Percentiles rank a stretch among this genome's conserved stretches.
Conservation (phyloP, 306 rosid genomes). For the Inga laurina region DNA sequence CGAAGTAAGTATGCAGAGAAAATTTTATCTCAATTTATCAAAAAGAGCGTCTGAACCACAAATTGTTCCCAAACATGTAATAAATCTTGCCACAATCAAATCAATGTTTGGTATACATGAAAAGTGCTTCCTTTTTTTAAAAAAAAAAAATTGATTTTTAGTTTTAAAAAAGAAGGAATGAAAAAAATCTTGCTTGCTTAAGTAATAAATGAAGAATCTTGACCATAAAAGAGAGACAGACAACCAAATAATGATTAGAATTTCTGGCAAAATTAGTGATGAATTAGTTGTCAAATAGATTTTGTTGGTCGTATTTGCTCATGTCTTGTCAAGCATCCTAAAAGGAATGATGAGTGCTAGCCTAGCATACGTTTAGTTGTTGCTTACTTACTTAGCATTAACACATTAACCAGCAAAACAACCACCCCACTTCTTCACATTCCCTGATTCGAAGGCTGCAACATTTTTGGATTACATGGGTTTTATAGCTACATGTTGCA, state of each 20-base stretch:
- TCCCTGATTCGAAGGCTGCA: not conserved
- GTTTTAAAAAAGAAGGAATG: not conserved
- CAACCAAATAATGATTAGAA: constrained; percentile 45
- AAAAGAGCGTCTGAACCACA: too few relatives aligned
- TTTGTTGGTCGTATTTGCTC: constrained; percentile 26
- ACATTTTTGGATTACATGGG: not conserved
- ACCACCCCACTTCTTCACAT: not conserved
- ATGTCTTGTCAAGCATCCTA: not conserved
- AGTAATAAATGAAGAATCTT: constrained; percentile 39
- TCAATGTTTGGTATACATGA: constrained; percentile 29
- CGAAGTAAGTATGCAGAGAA: too few relatives aligned
- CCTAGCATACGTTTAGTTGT: constrained; percentile 24
- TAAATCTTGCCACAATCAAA: not conserved
- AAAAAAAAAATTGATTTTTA: too few relatives aligned
- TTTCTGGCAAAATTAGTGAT: not conserved
- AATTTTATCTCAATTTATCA: too few relatives aligned
- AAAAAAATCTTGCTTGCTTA: not conserved
- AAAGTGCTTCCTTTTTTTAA: too few relatives aligned
- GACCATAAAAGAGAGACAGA: constrained; percentile 18
- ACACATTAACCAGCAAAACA: not conserved
- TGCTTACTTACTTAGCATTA: constrained; percentile 37
- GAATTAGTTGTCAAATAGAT: constrained; percentile 21
- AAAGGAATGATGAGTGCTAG: not conserved
- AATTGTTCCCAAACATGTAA: too few relatives aligned
- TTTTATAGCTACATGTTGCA: not conserved